Base-by-base conservation (phyloP, 495 filamentous ascomycete genomes). In the Aspergillus asperescens region DNA sequence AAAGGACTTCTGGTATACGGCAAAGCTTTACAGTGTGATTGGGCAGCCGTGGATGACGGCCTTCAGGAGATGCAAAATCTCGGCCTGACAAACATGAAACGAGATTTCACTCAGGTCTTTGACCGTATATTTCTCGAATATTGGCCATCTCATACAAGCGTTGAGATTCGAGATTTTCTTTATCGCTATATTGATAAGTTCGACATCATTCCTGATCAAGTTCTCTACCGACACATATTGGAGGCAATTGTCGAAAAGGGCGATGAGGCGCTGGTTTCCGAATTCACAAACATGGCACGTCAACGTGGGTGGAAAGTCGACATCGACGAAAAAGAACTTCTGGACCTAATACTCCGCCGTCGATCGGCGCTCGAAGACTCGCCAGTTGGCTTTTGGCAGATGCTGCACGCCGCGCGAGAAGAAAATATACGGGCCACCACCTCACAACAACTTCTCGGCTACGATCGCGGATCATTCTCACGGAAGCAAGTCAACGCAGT, bases 81-180 rank as follows among this genome's bases (percentile, higher is more conserved):
- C 5, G 65, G 67, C 2, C 55, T 72, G 42, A 70, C 69, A 5
- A 37, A 35, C 1, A 55, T 64, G 31, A 57, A 61, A 42, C 48
- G 27, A 1, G 61, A 67, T 27, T 75, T 74, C 39, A 38, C 55
- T 1, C 51, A 53, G 5, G 56, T 66, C 12, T 75, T 75, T 28
- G 70, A 74, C 48, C 69, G 70, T 19, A 61, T 76, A n/a, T 74
- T 75, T 29, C 51, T 74, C 41, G 71, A 76, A 54, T 76, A 66
- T 43, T 76, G 69, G 59, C 62, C 66, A 5, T 59, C 56, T 24
- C 73, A 75, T 34, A 56, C 65, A 9, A 67, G 62, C 2, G 12
- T 35, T 12, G 53, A 70, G 25, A 72, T 69, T 18, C 58, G 61
- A 10, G 62, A 68, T 12, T 75, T 74, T 27, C 38, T 76, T 32